Evolutionary conservation across 257 asterid genomes (phyloP).

Genomic region (Capsicum pubescens): DNA sequence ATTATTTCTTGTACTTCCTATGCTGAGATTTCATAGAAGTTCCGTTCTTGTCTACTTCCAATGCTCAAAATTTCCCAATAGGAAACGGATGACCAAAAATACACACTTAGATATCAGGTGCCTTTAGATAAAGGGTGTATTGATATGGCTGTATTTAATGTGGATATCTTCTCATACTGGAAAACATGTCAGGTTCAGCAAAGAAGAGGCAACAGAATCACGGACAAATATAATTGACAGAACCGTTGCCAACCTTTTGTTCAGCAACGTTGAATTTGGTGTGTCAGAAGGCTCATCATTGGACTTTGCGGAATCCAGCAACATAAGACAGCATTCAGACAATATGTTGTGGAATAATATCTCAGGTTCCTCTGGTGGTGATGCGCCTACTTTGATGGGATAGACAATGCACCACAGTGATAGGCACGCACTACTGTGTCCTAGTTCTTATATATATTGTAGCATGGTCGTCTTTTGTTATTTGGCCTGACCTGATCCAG

Average conservation of each 20-base stretch:
- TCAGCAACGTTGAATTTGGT: slow-evolving; percentile 36
- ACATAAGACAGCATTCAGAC: not conserved
- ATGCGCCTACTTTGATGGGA: slow-evolving; percentile 1
- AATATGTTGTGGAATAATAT: not conserved
- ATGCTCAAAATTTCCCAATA: not conserved
- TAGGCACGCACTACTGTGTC: not conserved
- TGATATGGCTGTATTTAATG: not conserved
- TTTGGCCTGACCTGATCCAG: not conserved
- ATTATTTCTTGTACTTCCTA: not conserved
- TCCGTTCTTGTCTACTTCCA: not conserved
- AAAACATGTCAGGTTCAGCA: not conserved
- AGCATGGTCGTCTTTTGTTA: not conserved
- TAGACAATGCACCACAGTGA: not conserved
- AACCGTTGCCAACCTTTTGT: slow-evolving; percentile 56
- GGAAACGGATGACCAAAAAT: not conserved
- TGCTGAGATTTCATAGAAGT: not conserved
- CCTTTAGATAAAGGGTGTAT: not conserved
- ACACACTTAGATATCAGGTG: not conserved
- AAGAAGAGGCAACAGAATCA: slow-evolving; percentile 29
- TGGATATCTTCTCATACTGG: not conserved
- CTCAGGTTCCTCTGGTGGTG: not conserved
- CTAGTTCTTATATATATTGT: not conserved
- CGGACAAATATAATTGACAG: slow-evolving; percentile 48
- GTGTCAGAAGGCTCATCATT: slow-evolving; percentile 32
- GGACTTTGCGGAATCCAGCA: slow-evolving; percentile 27